Base-by-base conservation (phyloP, 2,329 filamentous ascomycete genomes). In the Fusarium mangiferae region DNA sequence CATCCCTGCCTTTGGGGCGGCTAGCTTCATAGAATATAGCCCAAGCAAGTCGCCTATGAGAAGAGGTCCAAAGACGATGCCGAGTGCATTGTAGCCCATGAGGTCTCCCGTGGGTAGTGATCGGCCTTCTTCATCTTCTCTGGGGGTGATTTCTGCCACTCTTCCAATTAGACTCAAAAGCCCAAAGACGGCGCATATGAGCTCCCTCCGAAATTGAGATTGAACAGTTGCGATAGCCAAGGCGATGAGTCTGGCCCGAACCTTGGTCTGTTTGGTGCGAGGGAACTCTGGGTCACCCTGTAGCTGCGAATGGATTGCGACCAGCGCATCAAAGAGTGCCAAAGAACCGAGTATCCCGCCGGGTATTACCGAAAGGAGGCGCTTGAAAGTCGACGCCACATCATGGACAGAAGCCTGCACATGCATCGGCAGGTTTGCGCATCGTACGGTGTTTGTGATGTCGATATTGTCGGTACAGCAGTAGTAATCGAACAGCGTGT, bases 151-250 rank as follows among this genome's bases (percentile, higher is more conserved):
- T 77, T 92, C 89, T 5, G 90, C 88, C 9, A 85, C 82, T 33
- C 88, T 83, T 5, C 90, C 91, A 62, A 93, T 86, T 42, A 91
- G 83, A 59, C 87, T 90, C 17, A 93, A 82, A 18, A 93, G 83
- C 1, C 91, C 91, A 78, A 93, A 91, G 0, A 93, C 90, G 10
- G 90, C 89, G 70, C 89, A 92, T 48, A 93, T 90, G 7, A 93
- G 82, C 52, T 92, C 89, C 30, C 90, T 85, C 46, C 90, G 87
- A 68, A 89, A 89, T 60, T 86, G 86, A 1, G 90, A 92, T 62
- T 84, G 83, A n/a, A 92, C 81, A 1, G 88, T 88, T 3, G 85
- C 85, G 46, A 93, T 85, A 13, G 90, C 90, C 39, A 93, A 81
- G 4, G 91, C 90, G 70, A 93, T 91, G 7, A 93, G 84, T n/a